Evolutionary conservation across 805 yeast genomes (phyloP), one percentile per base, ranked within the genome.

Genomic region (Candida arabinofermentans): DNA sequence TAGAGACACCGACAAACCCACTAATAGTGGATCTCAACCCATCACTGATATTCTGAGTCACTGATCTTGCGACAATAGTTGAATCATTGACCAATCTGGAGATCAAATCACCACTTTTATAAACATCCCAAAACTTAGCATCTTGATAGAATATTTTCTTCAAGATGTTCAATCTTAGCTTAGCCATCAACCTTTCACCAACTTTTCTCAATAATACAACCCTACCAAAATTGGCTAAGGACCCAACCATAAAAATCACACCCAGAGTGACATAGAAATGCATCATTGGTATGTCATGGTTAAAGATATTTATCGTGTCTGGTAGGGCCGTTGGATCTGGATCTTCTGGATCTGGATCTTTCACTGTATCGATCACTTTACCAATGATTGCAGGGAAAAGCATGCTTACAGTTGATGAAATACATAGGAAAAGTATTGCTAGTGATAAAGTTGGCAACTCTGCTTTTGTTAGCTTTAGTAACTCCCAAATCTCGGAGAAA

Each of bases 71-170:
- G 12, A 91, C 95, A 34, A 91, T 79, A 24, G 89, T 87, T 1
- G 96, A 85, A 60, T 91, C 98, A 32, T 86, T 83, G 4, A 93
- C 84, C 36, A 91, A 67, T 47, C 98, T 71, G 5, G 96, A 87
- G 34, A 91, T 88, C 54, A 91, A 70, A 59, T 91, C 98, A 31
- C 98, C 98, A 8, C 89, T 88, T 48, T 90, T 79, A 44, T 93
- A 89, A 24, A 80, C 79, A 56, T 91, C 98, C 65, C 90, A 80
- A 55, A 91, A 91, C 49, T 85, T 84, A 4, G 95, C 81, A 61
- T 90, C 96, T 58, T 90, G 96, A 36, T 79, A 79, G 42, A 91
- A 70, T 13, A 91, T 77, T 36, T 83, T 86, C 55, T 78, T 77
- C 61, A 88, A 78, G 27, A 91, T 77, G 41, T 86, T 72, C 8